Percentiles rank a stretch among this genome's conserved stretches.
Conservation (phyloP, 345 rosid species). For the Cardamine chenopodiifolia region DNA sequence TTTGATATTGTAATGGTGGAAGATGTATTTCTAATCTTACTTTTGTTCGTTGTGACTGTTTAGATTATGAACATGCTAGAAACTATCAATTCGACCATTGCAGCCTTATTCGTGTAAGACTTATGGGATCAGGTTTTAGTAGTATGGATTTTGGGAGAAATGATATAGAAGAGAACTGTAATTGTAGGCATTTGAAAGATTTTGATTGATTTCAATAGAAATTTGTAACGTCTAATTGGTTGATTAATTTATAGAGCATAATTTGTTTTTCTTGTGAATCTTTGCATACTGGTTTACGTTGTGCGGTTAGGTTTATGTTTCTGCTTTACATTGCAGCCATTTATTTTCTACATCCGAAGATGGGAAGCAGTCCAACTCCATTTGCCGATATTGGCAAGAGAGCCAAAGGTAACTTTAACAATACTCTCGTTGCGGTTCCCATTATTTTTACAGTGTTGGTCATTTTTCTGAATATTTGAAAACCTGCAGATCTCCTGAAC, state of each 20-base stretch:
- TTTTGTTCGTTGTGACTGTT: background rate
- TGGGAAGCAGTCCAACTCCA: slow-evolving; percentile 74
- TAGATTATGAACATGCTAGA: background rate
- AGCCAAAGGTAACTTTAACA: slow-evolving; percentile 58
- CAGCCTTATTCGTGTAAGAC: background rate
- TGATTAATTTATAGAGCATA: background rate
- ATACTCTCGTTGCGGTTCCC: slow-evolving; percentile 3
- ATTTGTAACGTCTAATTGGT: background rate
- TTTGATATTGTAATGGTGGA: background rate
- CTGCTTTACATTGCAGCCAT: slow-evolving; percentile 24
- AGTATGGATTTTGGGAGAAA: background rate
- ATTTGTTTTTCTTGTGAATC: background rate
- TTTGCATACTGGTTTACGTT: background rate
- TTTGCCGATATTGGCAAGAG: slow-evolving; percentile 74
- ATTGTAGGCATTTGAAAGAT: background rate
- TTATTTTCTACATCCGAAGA: slow-evolving; percentile 39
- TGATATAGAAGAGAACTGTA: background rate
- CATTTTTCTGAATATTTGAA: slow-evolving; percentile 2
- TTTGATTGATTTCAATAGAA: background rate
- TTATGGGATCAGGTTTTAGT: slow-evolving; percentile 3
- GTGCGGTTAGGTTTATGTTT: background rate
- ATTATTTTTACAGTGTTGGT: slow-evolving; percentile 1
- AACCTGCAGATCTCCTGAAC: slow-evolving; percentile 64
- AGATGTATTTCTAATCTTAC: too few species aligned
- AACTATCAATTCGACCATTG: background rate